These are phyloP conservation scores for Saksenaea oblongispora DNA, from an alignment of 371 early-diverging fungal species.

Conservation along the genomic window DNA sequence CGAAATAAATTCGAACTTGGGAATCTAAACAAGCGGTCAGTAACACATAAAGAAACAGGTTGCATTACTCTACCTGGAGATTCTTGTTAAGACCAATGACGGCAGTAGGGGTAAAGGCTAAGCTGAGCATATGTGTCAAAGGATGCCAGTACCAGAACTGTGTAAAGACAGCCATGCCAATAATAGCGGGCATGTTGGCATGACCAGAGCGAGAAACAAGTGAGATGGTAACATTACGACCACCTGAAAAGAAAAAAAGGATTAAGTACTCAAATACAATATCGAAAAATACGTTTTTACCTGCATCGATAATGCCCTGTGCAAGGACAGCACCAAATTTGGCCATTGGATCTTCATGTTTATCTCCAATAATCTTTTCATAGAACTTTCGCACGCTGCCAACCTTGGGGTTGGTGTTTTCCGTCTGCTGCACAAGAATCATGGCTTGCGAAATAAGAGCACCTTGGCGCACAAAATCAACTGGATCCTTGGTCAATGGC, in stretches of 20 bases:
- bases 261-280: neutral
- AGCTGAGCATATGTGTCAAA: conserved; percentile 90
- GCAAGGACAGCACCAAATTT: conserved; percentile 98
- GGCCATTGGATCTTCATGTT: conserved; percentile 92
- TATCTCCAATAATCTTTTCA: conserved; percentile 89
- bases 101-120: conserved; percentile 94
- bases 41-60: no score
- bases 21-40: no score
- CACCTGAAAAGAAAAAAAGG: conserved; percentile 53
- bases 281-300: conserved; percentile 28
- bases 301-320: conserved; percentile 98
- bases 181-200: conserved; percentile 91
- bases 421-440: conserved; percentile 97
- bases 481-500: conserved; percentile 96
- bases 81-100: conserved; percentile 93
- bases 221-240: conserved; percentile 95
- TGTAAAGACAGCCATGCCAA: conserved; percentile 95
- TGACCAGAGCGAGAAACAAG: conserved; percentile 89
- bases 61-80: conserved; percentile 54
- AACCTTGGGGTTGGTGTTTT: conserved; percentile 75
- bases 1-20: conserved; percentile 84
- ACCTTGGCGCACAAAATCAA: conserved; percentile 98
- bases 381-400: conserved; percentile 83
- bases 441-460: conserved; percentile 98
- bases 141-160: conserved; percentile 99